phyloP scores from a whole-genome alignment of 495 filamentous ascomycete genomes.

The Cercophora scortea region DNA sequence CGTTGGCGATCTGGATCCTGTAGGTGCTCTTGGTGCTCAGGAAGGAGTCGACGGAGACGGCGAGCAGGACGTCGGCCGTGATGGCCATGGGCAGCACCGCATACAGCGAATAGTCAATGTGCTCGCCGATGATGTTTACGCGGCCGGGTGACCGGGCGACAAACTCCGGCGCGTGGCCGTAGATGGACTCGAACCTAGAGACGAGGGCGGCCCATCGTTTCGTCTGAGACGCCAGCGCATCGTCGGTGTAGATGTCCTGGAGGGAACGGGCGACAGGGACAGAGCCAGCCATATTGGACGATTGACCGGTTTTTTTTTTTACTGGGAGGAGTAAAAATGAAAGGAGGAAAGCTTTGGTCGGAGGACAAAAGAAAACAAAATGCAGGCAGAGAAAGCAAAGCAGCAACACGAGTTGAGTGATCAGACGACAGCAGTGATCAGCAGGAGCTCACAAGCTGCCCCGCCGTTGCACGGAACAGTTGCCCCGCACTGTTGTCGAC shows the following conservation, averaged over 20 bases:
- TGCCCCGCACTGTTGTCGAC: not conserved
- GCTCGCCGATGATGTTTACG: conserved; percentile 98
- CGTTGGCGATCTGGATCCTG: conserved; percentile 61
- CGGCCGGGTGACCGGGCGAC: conserved; percentile 84
- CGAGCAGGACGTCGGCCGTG: conserved; percentile 81
- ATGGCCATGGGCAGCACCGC: conserved; percentile 94
- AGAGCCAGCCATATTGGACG: conserved; percentile 40
- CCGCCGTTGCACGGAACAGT: not conserved
- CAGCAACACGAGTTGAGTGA: not conserved
- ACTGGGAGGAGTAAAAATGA: not conserved
- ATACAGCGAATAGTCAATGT: conserved; percentile 98
- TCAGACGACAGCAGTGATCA: not conserved
- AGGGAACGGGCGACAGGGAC: conserved; percentile 55
- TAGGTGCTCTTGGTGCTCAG: conserved; percentile 24
- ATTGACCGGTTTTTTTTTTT: not conserved
- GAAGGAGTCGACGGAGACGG: conserved; percentile 57
- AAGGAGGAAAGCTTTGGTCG: not conserved
- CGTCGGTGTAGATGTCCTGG: conserved; percentile 60
- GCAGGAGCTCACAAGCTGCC: not conserved
- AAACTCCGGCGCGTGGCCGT: conserved; percentile 66
- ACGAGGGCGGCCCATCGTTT: conserved; percentile 67
- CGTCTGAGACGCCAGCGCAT: conserved; percentile 48
- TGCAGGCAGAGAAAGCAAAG: not conserved
- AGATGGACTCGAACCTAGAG: conserved; percentile 62
- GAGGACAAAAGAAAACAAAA: not conserved